A percentile compares a stretch with the other conserved stretches of the same genome.
phyloP scores from a whole-genome alignment of 176 grass and related monocot species.

The Paspalum notatum region DNA sequence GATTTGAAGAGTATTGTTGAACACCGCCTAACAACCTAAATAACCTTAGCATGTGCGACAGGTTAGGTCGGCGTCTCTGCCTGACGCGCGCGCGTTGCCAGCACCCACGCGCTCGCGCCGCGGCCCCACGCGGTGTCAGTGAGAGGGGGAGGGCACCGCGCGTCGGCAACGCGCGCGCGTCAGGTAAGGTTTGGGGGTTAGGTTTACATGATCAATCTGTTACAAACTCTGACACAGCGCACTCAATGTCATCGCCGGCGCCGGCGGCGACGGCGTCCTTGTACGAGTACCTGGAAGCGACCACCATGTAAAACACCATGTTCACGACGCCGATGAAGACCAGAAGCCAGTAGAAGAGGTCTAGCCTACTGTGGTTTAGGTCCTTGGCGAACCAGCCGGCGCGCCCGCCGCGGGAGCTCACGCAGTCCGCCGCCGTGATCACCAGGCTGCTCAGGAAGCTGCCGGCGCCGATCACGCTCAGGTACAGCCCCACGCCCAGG shows the following conservation, averaged over 20 bases:
- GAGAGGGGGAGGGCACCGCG: too few relatives aligned
- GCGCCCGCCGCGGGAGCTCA: slow-evolving; percentile 32
- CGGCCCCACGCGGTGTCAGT: too few relatives aligned
- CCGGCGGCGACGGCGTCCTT: slow-evolving; percentile 55
- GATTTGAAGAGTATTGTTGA: too few relatives aligned
- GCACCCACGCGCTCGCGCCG: too few relatives aligned
- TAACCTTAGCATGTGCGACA: too few relatives aligned
- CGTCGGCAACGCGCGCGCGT: too few relatives aligned
- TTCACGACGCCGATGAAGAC: slow-evolving; percentile 47
- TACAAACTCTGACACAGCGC: too few relatives aligned
- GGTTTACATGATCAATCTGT: too few relatives aligned
- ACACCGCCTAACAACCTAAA: too few relatives aligned
- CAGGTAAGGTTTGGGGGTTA: too few relatives aligned
- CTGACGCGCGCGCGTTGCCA: too few relatives aligned
- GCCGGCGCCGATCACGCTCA: slow-evolving; percentile 70
- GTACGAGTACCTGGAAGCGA: slow-evolving; percentile 70
- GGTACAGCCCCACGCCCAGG: slow-evolving; percentile 74
- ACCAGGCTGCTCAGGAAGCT: slow-evolving; percentile 72
- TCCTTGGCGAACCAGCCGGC: slow-evolving; percentile 73
- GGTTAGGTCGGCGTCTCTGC: too few relatives aligned
- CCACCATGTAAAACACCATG: slow-evolving; percentile 53
- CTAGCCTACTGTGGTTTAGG: slow-evolving; percentile 63
- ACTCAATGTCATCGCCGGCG: not conserved
- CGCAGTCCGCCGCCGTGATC: slow-evolving; percentile 57
- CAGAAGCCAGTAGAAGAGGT: slow-evolving; percentile 80